These are phyloP conservation scores for Fusarium concolor DNA, from an alignment of 2,329 filamentous ascomycete genomes.

Conservation along the genomic window DNA sequence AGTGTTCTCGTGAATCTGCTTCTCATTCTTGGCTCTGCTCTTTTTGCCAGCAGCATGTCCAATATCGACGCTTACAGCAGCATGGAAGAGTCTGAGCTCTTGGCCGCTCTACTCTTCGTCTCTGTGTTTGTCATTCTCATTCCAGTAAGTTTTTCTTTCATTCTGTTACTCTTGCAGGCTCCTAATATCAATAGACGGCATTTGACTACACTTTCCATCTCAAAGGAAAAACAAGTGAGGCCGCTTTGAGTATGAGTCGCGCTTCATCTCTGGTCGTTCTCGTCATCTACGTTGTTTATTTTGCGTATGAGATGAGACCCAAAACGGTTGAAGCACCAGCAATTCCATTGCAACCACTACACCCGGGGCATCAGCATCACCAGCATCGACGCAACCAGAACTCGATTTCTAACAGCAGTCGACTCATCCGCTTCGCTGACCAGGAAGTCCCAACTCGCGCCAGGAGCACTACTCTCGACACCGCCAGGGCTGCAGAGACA, in stretches of 20 bases:
- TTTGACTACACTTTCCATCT: constrained; percentile 66
- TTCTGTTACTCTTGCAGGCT: too few species aligned
- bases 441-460: constrained; percentile 28
- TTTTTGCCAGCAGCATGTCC: constrained; percentile 75
- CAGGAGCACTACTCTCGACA: constrained; percentile 34
- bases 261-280: constrained; percentile 81
- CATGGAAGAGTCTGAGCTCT: constrained; percentile 50
- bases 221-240: constrained; percentile 64
- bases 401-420: constrained; percentile 22
- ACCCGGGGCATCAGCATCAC: constrained; percentile 16
- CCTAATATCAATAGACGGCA: constrained; percentile 55
- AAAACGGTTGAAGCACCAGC: constrained; percentile 73
- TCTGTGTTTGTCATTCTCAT: constrained; percentile 55
- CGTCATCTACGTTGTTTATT: constrained; percentile 77
- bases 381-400: constrained; percentile 23
- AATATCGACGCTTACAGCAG: constrained; percentile 70
- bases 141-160: constrained; percentile 46
- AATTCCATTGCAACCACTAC: constrained; percentile 75
- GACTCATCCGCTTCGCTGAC: constrained; percentile 50
- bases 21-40: constrained; percentile 80
- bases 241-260: constrained; percentile 79
- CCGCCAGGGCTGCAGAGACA: constrained; percentile 11
- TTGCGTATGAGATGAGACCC: constrained; percentile 80
- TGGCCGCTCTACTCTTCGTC: constrained; percentile 53
- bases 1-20: constrained; percentile 83